These are phyloP conservation scores for Didymella sp. DNA, from an alignment of 2,329 filamentous ascomycete species.

Conservation along the genomic window DNA sequence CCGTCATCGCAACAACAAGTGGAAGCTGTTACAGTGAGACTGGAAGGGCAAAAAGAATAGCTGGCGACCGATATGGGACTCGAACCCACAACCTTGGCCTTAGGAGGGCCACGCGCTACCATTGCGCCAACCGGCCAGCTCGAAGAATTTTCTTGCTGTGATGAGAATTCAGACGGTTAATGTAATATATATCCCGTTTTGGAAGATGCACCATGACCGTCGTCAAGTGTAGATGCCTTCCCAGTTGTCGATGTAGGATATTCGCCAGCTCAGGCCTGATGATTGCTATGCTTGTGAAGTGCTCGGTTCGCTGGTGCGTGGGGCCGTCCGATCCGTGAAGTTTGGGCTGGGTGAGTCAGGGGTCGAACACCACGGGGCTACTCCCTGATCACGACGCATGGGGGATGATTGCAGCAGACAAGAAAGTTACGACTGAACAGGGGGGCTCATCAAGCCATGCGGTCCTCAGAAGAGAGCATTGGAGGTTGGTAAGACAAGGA, in stretches of 20 bases:
- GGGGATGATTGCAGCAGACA: no score
- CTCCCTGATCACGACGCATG: background rate
- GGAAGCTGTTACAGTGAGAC: no score
- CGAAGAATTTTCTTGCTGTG: constrained; percentile 14
- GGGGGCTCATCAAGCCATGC: no score
- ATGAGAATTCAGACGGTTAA: constrained; percentile 7
- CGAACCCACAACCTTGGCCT: constrained; percentile 50
- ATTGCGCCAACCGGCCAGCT: constrained; percentile 48
- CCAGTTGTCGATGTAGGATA: no score
- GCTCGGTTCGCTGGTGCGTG: background rate
- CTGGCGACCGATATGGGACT: constrained; percentile 46
- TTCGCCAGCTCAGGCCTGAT: background rate
- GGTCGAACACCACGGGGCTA: background rate
- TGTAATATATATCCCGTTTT: background rate
- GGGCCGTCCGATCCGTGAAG: background rate
- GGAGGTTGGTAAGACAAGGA: constrained; percentile 2
- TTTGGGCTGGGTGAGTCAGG: background rate
- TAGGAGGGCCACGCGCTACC: constrained; percentile 52
- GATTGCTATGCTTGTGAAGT: background rate
- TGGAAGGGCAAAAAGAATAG: constrained; percentile 20
- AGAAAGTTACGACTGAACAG: no score
- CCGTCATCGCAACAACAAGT: background rate
- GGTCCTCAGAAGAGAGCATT: no score
- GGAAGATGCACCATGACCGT: no score
- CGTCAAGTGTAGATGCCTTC: no score